A percentile compares a stretch with the other conserved stretches of the same genome.
Conservation (phyloP, 805 yeast species). For the Candida sonorensis region DNA sequence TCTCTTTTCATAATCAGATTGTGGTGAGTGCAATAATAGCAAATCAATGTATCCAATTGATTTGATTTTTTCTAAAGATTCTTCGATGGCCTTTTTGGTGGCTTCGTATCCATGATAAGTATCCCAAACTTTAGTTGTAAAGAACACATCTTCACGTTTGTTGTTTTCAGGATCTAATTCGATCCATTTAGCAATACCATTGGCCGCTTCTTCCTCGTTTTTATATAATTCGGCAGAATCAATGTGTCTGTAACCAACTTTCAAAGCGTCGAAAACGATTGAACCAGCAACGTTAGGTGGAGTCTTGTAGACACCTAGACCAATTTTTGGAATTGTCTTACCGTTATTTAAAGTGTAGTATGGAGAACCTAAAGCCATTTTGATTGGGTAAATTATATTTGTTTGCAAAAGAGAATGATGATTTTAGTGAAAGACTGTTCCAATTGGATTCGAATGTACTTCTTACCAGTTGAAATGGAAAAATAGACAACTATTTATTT, state of each 20-base stretch:
- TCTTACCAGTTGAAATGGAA: too few relatives aligned
- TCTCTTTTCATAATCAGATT: slow-evolving; percentile 33
- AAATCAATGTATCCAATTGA: slow-evolving; percentile 47
- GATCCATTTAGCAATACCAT: slow-evolving; percentile 46
- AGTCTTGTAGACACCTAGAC: slow-evolving; percentile 46
- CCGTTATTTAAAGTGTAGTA: slow-evolving; percentile 41
- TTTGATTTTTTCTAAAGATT: slow-evolving; percentile 35
- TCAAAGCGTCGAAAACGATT: slow-evolving; percentile 51
- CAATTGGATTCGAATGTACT: background rate
- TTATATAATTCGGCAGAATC: slow-evolving; percentile 66
- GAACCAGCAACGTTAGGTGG: slow-evolving; percentile 32
- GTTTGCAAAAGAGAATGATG: too few relatives aligned
- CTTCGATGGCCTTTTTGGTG: slow-evolving; percentile 36
- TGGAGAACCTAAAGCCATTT: slow-evolving; percentile 2
- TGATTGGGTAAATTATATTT: background rate
- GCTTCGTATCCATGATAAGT: slow-evolving; percentile 28
- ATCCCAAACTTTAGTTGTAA: slow-evolving; percentile 33
- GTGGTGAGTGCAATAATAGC: slow-evolving; percentile 49
- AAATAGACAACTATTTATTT: too few relatives aligned
- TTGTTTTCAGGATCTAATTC: slow-evolving; percentile 16
- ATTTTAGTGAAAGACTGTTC: background rate
- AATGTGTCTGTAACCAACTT: slow-evolving; percentile 64
- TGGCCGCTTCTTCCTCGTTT: slow-evolving; percentile 56
- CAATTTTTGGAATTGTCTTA: slow-evolving; percentile 47
- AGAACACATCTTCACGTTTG: slow-evolving; percentile 32